phyloP scores from a whole-genome alignment of 345 rosid species.

The Pistacia vera region DNA sequence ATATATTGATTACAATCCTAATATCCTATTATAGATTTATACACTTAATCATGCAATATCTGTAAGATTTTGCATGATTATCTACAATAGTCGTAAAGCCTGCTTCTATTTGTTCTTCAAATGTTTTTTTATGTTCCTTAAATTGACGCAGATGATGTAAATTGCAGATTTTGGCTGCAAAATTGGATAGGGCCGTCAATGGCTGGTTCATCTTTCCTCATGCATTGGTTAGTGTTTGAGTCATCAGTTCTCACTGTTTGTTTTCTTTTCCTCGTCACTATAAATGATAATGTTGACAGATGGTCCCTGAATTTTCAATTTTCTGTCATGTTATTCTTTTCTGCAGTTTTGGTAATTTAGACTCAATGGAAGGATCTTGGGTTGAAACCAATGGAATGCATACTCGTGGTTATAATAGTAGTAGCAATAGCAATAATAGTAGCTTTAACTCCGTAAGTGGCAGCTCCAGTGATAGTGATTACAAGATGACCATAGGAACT shows the following conservation, averaged over 20 bases:
- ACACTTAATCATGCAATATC: too few species aligned
- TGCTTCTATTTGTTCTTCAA: not conserved
- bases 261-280: too few species aligned
- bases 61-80: too few species aligned
- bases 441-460: slow-evolving; percentile 91
- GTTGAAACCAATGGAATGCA: slow-evolving; percentile 59
- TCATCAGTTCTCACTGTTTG: not conserved
- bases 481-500: slow-evolving; percentile 60
- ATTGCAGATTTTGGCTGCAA: slow-evolving; percentile 97
- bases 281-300: not conserved
- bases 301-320: slow-evolving; percentile 24
- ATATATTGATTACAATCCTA: too few species aligned
- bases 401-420: slow-evolving; percentile 73
- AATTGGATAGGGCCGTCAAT: slow-evolving; percentile 98
- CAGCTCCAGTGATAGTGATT: slow-evolving; percentile 88
- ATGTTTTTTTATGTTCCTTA: slow-evolving; percentile 10
- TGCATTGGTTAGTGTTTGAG: slow-evolving; percentile 74
- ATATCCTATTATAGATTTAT: too few species aligned
- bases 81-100: not conserved
- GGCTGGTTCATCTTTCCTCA: slow-evolving; percentile 79
- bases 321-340: slow-evolving; percentile 21
- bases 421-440: slow-evolving; percentile 93
- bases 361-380: slow-evolving; percentile 65
- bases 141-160: slow-evolving; percentile 14
- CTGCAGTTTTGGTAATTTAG: slow-evolving; percentile 71